phyloP scores from a whole-genome alignment of 169 alveolate genomes.

The Eimeria nieschulzi region DNA sequence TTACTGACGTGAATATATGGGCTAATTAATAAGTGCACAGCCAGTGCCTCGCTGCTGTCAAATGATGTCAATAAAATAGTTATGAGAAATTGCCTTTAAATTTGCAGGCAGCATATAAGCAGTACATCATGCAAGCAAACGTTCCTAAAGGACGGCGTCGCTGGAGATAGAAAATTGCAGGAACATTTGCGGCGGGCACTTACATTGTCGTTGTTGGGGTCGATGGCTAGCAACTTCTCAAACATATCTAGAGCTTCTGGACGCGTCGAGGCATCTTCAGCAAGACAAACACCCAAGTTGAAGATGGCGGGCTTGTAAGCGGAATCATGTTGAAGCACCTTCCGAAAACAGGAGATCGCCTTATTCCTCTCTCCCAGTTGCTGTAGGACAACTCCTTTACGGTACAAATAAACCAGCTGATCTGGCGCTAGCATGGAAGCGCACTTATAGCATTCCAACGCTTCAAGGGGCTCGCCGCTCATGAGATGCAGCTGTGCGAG shows the following conservation, averaged over 20 bases:
- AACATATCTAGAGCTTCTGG: conserved; percentile 63
- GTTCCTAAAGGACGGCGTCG: too few species aligned
- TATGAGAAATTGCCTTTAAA: too few species aligned
- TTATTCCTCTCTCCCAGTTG: conserved; percentile 67
- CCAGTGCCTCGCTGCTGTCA: neutral
- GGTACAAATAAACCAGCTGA: conserved; percentile 47
- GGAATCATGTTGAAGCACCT: conserved; percentile 52
- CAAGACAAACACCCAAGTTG: conserved; percentile 72
- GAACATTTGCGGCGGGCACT: neutral
- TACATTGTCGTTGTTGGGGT: conserved; percentile 66
- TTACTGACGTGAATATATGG: too few species aligned
- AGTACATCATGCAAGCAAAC: too few species aligned
- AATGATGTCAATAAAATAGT: neutral
- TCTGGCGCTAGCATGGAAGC: conserved; percentile 66
- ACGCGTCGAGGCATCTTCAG: conserved; percentile 37
- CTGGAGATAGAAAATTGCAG: too few species aligned
- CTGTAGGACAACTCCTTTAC: conserved; percentile 74
- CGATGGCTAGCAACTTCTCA: conserved; percentile 62
- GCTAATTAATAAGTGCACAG: neutral
- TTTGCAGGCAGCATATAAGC: too few species aligned
- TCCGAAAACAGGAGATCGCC: conserved; percentile 67
- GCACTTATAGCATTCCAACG: conserved; percentile 59
- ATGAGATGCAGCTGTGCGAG: conserved; percentile 69
- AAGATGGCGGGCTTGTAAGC: conserved; percentile 70
- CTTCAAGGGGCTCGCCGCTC: conserved; percentile 62